Evolutionary conservation across 306 rosid genomes (phyloP), one percentile per base, ranked within the genome.

Genomic region (Quercus aquifolioides): DNA sequence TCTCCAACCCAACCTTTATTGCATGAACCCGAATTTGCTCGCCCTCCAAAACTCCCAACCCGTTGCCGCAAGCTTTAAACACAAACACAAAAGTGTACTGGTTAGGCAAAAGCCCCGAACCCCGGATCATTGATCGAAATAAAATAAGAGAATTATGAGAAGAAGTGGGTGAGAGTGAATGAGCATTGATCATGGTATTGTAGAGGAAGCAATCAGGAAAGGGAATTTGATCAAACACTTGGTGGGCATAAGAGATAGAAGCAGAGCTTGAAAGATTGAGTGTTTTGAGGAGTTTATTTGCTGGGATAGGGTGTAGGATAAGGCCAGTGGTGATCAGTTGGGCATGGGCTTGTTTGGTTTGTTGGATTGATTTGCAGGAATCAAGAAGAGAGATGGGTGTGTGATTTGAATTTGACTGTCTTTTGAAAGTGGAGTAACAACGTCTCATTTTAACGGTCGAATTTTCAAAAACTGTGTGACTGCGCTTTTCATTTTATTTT

Each of bases 171-270:
- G 86, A 82, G 68, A 78, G 18, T 26, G 94, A 84, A 75, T 85
- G 81, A 20, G 86, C 87, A 67, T 88, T 90, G 75, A 90, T 88
- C 78, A 90, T 73, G 55, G 89, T 88, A 74, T 88, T 90, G 68
- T 85, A 87, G 21, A 85, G 85, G 78, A 90, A 88, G 35, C 88
- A 79, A 60, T 87, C 91, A 6, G 88, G 92, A 41, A 82, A 78
- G 26, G 88, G 83, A 85, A 86, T 84, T 81, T 81, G 85, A 77
- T 86, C 88, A 65, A 90, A 90, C 89, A 90, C 81, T 71, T 69
- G 58, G 68, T 85, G 88, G 63, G 89, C 92, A 80, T 90, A 90
- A 41, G 65, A 38, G 46, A 87, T 55, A 8, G 90, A 88, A 38
- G 58, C 85, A 21, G 58, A 80, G 79, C 71, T 63, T 3, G 87